These are phyloP conservation scores for Quercus lobata DNA, from an alignment of 331 rosid genomes.

Conservation along the genomic window DNA sequence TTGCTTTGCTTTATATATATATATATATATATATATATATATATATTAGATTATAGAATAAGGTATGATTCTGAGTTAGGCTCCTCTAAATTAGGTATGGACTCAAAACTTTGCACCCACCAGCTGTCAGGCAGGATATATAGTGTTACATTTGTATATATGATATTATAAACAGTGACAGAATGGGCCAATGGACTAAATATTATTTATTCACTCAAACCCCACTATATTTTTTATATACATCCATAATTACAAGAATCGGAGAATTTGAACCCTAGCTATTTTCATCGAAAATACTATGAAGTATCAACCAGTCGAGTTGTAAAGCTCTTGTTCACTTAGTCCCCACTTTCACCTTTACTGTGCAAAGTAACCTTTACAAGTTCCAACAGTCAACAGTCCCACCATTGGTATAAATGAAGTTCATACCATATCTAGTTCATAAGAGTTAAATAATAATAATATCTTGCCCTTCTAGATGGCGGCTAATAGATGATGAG, in stretches of 20 bases:
- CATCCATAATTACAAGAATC: too few species aligned
- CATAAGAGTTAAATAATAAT: too few species aligned
- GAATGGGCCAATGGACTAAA: slow-evolving; percentile 37
- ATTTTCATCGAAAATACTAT: too few species aligned
- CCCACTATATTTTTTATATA: too few species aligned
- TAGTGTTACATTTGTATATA: slow-evolving; percentile 32
- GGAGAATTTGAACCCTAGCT: fast-evolving
- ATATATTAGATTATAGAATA: neutral
- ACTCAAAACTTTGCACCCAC: slow-evolving; percentile 46
- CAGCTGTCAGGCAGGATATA: slow-evolving; percentile 34
- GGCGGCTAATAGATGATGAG: too few species aligned
- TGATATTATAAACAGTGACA: neutral
- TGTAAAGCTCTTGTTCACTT: fast-evolving
- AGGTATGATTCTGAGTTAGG: slow-evolving; percentile 14
- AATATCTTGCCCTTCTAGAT: too few species aligned
- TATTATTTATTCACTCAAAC: neutral
- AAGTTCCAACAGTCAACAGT: too few species aligned
- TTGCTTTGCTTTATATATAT: neutral
- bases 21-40: neutral
- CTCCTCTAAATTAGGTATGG: slow-evolving; percentile 39
- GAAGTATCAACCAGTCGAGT: too few species aligned
- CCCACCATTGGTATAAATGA: too few species aligned
- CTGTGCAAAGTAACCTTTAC: too few species aligned
- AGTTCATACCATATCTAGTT: too few species aligned
- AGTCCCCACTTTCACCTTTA: too few species aligned